Base-by-base conservation (phyloP, 441 rosid genomes). In the Adansonia madagascariensis region DNA sequence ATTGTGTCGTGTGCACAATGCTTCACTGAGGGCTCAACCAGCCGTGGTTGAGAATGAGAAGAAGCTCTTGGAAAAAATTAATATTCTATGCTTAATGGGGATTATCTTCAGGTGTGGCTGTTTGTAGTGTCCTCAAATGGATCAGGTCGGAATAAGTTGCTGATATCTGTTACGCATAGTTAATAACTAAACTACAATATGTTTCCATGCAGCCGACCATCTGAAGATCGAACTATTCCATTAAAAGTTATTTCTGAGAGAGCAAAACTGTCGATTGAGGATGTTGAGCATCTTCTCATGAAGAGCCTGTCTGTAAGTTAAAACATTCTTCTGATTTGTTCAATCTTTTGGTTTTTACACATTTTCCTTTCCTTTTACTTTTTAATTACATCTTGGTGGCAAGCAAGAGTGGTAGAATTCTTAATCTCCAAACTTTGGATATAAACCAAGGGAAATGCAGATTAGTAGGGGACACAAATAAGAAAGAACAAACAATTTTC, bases 211-310 rank as follows among this genome's bases (percentile, higher is more conserved):
- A 96, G 98, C 79, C 98, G 99, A 60, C 88, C 98, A 76, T 88
- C 99, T 11, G 98, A 96, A 82, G 96, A 92, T 82, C 89, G 97
- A 79, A 96, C 95, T 71, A 92, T 94, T 83, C 97, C 99, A 12
- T 74, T 96, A 80, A 87, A 75, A 71, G 84, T 90, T 61, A 94
- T 96, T 82, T 94, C 98, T 4, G 91, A 88, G 77, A 90, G 92
- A 79, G 91, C 99, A 73, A 91, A 87, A 74, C 97, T 94, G 55
- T 87, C 93, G 1, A 77, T 91, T 64, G 95, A 90, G 84, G 94
- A 92, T 82, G 99, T 96, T 67, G 99, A 96, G 83, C 94, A 94
- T 88, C 99, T 94, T 79, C 92, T 95, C 80, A 91, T 95, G 95
- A 95, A 95, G 90, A 88, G 94, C 74, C 89, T 95, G 46, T 96